Evolutionary conservation across 225 moss, liverwort and hornwort genomes (phyloP), one percentile per base, ranked within the genome.

Genomic region (Marchantia paleacea): DNA sequence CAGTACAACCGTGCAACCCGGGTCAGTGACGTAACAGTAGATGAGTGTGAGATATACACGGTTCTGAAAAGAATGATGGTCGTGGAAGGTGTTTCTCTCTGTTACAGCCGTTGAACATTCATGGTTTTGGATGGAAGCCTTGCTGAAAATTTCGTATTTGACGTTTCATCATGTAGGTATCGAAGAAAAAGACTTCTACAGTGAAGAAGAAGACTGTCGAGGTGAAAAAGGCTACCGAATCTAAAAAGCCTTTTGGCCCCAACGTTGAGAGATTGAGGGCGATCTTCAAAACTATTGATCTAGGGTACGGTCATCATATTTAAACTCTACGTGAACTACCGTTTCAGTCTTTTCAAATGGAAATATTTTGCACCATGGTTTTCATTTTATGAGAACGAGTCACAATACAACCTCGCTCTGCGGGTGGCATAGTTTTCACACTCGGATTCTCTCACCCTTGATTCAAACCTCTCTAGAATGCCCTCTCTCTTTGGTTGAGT

Each of bases 181-280:
- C 28, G 20, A 79, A 84, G 87, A 87, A 87, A 69, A 81, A 77
- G 62, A 77, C 7, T 76, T 15, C 25, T 12, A 75, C 83, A 31
- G 80, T 30, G 67, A 58, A 29, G 29, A 82, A 80, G 76, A 76
- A 81, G 82, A 80, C 71, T 77, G 54, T 72, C 63, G 86, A 86
- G 83, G 75, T 83, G 50, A 94, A 92, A 82, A 90, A 88, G 85
- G 79, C 63, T n/a, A 76, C 79, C 62, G 97, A 97, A 75, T 66
- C 80, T 49, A 97, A 94, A 80, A 89, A 84, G 72, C 83, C 75
- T 0, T 93, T 92, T 83, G 88, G 94, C 78, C 90, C 68, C 68
- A 90, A 87, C 73, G 95, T 92, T 81, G 97, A 95, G 86, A 88
- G 89, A 20, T 79, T 97, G 77, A 90, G 89, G 84, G 89, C 61